These are phyloP conservation scores for Hanseniaspora occidentalis DNA, from an alignment of 805 yeast species.

Conservation along the genomic window DNA sequence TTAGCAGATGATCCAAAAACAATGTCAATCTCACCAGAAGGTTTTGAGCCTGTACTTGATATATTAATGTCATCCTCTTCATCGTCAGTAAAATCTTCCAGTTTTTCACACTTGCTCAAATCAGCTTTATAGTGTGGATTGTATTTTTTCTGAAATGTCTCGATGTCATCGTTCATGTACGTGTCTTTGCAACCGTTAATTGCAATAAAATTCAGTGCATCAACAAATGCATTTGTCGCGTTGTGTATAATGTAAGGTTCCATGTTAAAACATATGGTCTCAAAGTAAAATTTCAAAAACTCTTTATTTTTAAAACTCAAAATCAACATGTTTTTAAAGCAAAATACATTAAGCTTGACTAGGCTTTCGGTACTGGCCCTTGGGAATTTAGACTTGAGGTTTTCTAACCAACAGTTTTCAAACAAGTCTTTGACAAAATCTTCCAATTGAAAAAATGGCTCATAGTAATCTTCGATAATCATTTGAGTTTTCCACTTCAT, in stretches of 20 bases:
- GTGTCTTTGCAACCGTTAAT: conserved; percentile 44
- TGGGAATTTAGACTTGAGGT: background rate
- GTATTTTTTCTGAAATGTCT: conserved; percentile 19
- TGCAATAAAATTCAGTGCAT: conserved; percentile 55
- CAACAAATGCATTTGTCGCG: conserved; percentile 34
- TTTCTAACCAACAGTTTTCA: background rate
- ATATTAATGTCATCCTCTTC: conserved; percentile 6
- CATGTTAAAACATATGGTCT: conserved; percentile 41
- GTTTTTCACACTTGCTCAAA: background rate
- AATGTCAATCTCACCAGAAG: background rate
- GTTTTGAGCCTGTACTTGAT: background rate
- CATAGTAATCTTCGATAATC: conserved; percentile 6
- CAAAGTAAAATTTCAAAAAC: conserved; percentile 50
- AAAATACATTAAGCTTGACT: conserved; percentile 39
- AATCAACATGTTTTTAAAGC: conserved; percentile 61
- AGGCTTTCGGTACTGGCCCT: background rate
- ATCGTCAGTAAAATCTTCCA: conserved; percentile 4
- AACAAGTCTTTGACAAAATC: conserved; percentile 4
- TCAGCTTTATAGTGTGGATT: conserved; percentile 13
- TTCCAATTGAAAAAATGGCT: conserved; percentile 2
- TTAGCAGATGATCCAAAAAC: conserved; percentile 3
- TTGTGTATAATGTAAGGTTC: conserved; percentile 39
- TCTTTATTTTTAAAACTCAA: conserved; percentile 57
- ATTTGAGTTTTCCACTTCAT: conserved; percentile 32
- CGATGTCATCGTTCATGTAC: conserved; percentile 54